Conservation (phyloP, 106 monocot genomes). For the Phalaenopsis equestris region DNA sequence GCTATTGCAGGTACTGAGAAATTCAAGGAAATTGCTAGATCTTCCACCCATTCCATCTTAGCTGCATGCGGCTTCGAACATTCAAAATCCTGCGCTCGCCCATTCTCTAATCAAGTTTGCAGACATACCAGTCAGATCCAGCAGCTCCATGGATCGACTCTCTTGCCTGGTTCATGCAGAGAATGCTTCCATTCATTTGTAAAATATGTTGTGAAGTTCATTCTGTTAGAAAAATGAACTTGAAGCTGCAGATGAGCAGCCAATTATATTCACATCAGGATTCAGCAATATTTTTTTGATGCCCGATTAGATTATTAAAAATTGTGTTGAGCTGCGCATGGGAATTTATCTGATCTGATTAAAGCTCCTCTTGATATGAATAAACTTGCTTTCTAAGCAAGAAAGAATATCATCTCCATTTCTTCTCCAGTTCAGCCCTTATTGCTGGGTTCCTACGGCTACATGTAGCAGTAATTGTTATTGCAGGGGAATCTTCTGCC, state of each 20-base stretch:
- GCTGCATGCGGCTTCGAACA: constrained; percentile 71
- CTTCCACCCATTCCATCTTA: constrained; percentile 65
- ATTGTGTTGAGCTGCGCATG: too few relatives aligned
- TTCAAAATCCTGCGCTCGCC: constrained; percentile 30
- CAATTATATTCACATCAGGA: background rate
- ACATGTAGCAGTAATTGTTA: too few relatives aligned
- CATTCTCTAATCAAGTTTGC: constrained; percentile 26
- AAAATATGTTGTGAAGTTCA: constrained; percentile 32
- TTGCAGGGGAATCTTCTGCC: too few relatives aligned
- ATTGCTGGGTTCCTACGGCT: too few relatives aligned
- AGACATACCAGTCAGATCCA: constrained; percentile 18
- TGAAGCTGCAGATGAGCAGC: background rate
- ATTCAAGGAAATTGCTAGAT: constrained; percentile 66
- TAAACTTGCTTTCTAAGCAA: too few relatives aligned
- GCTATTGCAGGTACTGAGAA: constrained; percentile 30
- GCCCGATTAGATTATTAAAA: too few relatives aligned
- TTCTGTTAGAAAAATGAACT: constrained; percentile 18
- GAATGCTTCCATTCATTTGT: constrained; percentile 53
- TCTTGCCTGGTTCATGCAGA: constrained; percentile 41
- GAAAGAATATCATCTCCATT: too few relatives aligned
- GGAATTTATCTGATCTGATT: too few relatives aligned
- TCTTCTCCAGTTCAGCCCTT: too few relatives aligned
- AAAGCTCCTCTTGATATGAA: too few relatives aligned
- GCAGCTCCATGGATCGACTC: constrained; percentile 11
- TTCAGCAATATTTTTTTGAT: background rate